Evolutionary conservation across 2,329 filamentous ascomycete species (phyloP).

Genomic region (Colletotrichum sansevieriae): DNA sequence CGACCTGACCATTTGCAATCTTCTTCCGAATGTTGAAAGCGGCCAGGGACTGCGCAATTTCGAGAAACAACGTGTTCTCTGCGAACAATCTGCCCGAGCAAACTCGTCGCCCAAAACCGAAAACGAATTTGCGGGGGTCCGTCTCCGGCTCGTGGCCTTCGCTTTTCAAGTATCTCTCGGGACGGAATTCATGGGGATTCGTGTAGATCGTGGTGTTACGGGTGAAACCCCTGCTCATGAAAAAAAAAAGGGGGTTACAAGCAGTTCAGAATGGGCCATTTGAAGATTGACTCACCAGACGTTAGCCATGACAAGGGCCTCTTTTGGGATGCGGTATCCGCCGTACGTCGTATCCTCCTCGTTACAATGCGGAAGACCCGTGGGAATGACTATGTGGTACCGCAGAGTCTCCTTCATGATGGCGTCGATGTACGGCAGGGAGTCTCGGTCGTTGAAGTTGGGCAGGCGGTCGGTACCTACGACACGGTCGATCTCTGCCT

Average conservation of each 20-base stretch:
- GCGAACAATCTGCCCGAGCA: slow-evolving; percentile 43
- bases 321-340: slow-evolving; percentile 34
- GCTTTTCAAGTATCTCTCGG: slow-evolving; percentile 48
- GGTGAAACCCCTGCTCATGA: slow-evolving; percentile 51
- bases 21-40: slow-evolving; percentile 58
- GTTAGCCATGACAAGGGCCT: slow-evolving; percentile 43
- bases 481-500: slow-evolving; percentile 64
- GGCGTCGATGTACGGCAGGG: slow-evolving; percentile 65
- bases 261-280: background rate
- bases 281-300: slow-evolving; percentile 35
- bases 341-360: slow-evolving; percentile 41
- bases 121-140: slow-evolving; percentile 30
- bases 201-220: slow-evolving; percentile 78
- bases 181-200: slow-evolving; percentile 50
- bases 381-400: slow-evolving; percentile 66
- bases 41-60: slow-evolving; percentile 57
- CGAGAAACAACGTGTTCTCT: slow-evolving; percentile 43
- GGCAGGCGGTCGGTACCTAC: slow-evolving; percentile 63
- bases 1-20: slow-evolving; percentile 50
- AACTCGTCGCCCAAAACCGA: slow-evolving; percentile 43
- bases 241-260: fast-evolving
- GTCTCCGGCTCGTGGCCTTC: slow-evolving; percentile 20
- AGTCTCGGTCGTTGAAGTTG: slow-evolving; percentile 59
- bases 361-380: slow-evolving; percentile 54
- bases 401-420: slow-evolving; percentile 68